Evolutionary conservation across 225 moss, liverwort and hornwort genomes (phyloP), one percentile per base, ranked within the genome.

Genomic region (Polytrichum formosum): DNA sequence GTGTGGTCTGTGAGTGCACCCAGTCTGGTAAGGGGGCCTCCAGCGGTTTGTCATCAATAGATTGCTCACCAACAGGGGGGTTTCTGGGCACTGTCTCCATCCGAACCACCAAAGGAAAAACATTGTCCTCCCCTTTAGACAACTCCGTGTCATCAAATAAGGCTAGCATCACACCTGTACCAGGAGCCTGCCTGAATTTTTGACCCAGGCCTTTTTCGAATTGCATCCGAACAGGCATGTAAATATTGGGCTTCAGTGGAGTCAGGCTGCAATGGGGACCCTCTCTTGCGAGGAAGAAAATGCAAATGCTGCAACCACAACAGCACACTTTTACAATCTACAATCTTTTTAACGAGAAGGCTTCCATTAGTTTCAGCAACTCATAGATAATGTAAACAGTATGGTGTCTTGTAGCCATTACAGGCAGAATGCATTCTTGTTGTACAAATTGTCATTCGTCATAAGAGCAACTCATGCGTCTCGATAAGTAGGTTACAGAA

Each of bases 171-270:
- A 92, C 92, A 53, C 97, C 97, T 54, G 92, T 87, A 53, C 91
- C 97, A 19, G 92, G 76, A 30, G 88, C 81, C 71, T 98, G 94
- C 56, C 66, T 75, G 66, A 92, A 92, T 56, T 92, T 94, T 65
- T 98, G 97, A 6, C 83, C 92, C 56, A 98, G 71, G 0, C 97
- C 97, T 79, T 98, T 87, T 13, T 90, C 88, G 37, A 98, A 98
- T 5, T 84, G 78, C 5, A 81, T 63, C 19, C 91, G 82, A 37
- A 77, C 64, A 27, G 88, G 82, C 28, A 73, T 85, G 72, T 74
- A 91, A 10, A 90, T 65, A 46, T 90, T 71, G 53, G 97, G 91
- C 77, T 90, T 91, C 70, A 81, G 33, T 7, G 88, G 77, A 6
- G 88, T 88, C 37, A 94, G 72, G 70, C 90, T 84, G 70, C 92